These are phyloP conservation scores for Ramularia collo-cygni DNA, from an alignment of 2,329 filamentous ascomycete genomes.

Conservation along the genomic window DNA sequence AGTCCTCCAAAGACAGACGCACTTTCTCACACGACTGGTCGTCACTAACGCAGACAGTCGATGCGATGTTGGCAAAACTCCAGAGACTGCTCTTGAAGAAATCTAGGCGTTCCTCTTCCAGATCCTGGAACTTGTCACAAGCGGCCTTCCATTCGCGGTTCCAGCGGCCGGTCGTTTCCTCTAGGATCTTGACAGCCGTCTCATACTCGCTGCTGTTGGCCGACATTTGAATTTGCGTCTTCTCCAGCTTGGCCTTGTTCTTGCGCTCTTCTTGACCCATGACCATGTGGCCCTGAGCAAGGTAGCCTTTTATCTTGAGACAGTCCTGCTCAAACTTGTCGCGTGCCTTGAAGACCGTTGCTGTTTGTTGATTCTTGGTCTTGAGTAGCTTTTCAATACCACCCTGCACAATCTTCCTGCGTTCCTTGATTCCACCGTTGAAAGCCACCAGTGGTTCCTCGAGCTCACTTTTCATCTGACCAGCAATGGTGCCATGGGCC, in stretches of 20 bases:
- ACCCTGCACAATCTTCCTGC: conserved; percentile 90
- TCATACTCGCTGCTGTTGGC: conserved; percentile 92
- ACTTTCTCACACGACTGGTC: conserved; percentile 94
- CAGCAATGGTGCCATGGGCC: conserved; percentile 80
- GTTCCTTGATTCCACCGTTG: conserved; percentile 89
- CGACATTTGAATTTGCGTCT: conserved; percentile 93
- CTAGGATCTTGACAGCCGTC: conserved; percentile 80
- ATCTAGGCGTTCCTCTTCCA: conserved; percentile 93
- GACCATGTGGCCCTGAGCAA: conserved; percentile 98
- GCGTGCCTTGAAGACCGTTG: conserved; percentile 85
- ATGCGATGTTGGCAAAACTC: conserved; percentile 96
- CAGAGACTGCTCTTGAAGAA: conserved; percentile 97
- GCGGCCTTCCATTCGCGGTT: conserved; percentile 98
- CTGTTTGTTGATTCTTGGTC: conserved; percentile 84
- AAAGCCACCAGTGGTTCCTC: conserved; percentile 92
- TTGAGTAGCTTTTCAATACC: conserved; percentile 93
- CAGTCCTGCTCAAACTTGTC: conserved; percentile 97
- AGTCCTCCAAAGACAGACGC: conserved; percentile 82
- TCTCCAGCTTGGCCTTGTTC: conserved; percentile 97
- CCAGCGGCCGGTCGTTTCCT: conserved; percentile 93
- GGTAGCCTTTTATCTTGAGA: conserved; percentile 94
- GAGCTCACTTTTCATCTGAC: conserved; percentile 91
- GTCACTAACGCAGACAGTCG: conserved; percentile 95
- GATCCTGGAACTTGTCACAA: conserved; percentile 96
- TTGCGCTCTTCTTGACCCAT: conserved; percentile 99